Conservation (phyloP, 148 eudicot genomes). For the Vaccinium corymbosum region DNA sequence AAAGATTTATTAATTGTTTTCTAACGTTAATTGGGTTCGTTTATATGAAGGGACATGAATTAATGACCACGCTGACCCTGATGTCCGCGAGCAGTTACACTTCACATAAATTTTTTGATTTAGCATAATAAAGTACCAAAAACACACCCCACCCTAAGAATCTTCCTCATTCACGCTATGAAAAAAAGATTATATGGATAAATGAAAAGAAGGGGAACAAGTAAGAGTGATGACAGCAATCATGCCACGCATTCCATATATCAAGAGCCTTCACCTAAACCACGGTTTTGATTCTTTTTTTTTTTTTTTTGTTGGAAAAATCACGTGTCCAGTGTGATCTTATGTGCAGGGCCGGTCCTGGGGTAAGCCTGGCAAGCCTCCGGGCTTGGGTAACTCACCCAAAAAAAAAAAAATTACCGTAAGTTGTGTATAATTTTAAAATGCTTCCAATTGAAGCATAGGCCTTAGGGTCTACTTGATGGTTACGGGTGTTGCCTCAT, state of each 20-base stretch:
- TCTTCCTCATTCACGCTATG: neutral
- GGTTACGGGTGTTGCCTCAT: too few relatives aligned
- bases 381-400: too few relatives aligned
- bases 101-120: neutral
- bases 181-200: too few relatives aligned
- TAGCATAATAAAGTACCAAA: neutral
- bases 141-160: neutral
- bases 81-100: neutral
- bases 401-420: too few relatives aligned
- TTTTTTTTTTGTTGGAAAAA: neutral
- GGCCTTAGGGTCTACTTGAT: too few relatives aligned
- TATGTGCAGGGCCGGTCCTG: too few relatives aligned
- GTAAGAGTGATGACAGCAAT: neutral
- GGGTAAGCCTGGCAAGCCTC: too few relatives aligned
- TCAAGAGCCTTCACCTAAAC: neutral
- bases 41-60: neutral
- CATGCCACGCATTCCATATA: neutral
- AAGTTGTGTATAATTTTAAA: too few relatives aligned
- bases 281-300: neutral
- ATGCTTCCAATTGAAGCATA: too few relatives aligned
- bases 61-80: neutral
- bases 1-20: too few relatives aligned
- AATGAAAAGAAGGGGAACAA: neutral
- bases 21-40: neutral
- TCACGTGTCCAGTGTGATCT: neutral